Evolutionary conservation across 1,139 yeast species (phyloP).

Genomic region (Yamadazyma kanchanaburiensis): DNA sequence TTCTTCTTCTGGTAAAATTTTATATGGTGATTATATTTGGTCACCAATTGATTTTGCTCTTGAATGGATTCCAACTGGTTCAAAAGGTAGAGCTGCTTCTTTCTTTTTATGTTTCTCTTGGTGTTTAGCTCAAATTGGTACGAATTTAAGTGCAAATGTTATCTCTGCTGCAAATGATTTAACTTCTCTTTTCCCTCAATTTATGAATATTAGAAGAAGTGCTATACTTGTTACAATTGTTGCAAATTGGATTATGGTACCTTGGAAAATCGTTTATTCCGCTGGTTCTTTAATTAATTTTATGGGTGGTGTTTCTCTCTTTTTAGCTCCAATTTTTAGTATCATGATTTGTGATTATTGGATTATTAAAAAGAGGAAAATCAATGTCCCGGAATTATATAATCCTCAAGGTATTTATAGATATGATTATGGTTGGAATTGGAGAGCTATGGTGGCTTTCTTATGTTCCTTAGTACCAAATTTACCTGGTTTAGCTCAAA

Average conservation of each 20-base stretch:
- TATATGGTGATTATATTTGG: constrained; percentile 14
- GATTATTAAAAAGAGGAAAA: constrained; percentile 10
- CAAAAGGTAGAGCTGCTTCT: constrained; percentile 36
- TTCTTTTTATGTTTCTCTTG: constrained; percentile 46
- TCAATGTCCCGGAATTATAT: constrained; percentile 13
- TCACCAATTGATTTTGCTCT: constrained; percentile 12
- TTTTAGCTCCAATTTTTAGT: constrained; percentile 13
- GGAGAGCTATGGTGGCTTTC: constrained; percentile 14
- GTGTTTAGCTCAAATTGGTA: constrained; percentile 43
- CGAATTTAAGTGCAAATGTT: constrained; percentile 48
- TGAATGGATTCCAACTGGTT: constrained; percentile 13
- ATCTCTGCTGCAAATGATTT: constrained; percentile 53
- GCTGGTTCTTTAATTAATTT: constrained; percentile 13
- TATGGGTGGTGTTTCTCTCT: constrained; percentile 13
- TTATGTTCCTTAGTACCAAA: constrained; percentile 12
- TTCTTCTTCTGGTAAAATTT: constrained; percentile 13
- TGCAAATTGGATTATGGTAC: constrained; percentile 32
- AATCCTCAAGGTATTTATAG: constrained; percentile 12
- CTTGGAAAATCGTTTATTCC: constrained; percentile 23
- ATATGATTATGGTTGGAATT: constrained; percentile 11
- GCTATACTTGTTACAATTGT: constrained; percentile 37
- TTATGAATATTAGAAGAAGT: constrained; percentile 50
- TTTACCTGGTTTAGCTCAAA: constrained; percentile 13
- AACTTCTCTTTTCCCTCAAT: constrained; percentile 46
- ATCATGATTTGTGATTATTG: constrained; percentile 14